phyloP scores from a whole-genome alignment of 257 asterid genomes.

The Solanum etuberosum region DNA sequence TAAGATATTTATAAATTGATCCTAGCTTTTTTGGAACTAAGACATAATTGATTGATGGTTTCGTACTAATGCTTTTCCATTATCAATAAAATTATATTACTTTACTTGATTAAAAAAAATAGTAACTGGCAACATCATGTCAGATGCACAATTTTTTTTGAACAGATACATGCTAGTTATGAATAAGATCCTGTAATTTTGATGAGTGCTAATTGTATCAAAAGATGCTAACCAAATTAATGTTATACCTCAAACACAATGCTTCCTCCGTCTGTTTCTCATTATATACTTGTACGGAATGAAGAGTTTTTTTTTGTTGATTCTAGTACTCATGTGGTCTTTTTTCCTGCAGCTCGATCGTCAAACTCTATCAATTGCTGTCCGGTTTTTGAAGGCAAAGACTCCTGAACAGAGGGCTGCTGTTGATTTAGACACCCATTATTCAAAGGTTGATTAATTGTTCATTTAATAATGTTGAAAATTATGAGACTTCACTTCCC shows the following conservation, averaged over 20 bases:
- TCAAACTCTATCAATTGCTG: constrained; percentile 60
- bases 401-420: constrained; percentile 99
- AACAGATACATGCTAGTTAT: neutral
- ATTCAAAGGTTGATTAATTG: constrained; percentile 45
- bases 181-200: neutral
- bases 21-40: neutral
- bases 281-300: neutral
- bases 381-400: constrained; percentile 84
- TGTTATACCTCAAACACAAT: neutral
- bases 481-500: neutral
- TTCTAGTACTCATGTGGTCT: neutral
- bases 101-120: neutral
- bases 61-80: neutral
- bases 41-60: neutral
- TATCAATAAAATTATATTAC: neutral
- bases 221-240: neutral
- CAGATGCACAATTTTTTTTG: neutral
- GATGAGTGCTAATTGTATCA: neutral
- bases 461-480: neutral
- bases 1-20: neutral
- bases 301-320: neutral
- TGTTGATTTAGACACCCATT: constrained; percentile 96
- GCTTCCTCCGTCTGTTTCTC: neutral
- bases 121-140: neutral
- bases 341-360: constrained; percentile 53